phyloP scores from a whole-genome alignment of 352 stramenopile genomes.

The Globisporangium splendens region DNA sequence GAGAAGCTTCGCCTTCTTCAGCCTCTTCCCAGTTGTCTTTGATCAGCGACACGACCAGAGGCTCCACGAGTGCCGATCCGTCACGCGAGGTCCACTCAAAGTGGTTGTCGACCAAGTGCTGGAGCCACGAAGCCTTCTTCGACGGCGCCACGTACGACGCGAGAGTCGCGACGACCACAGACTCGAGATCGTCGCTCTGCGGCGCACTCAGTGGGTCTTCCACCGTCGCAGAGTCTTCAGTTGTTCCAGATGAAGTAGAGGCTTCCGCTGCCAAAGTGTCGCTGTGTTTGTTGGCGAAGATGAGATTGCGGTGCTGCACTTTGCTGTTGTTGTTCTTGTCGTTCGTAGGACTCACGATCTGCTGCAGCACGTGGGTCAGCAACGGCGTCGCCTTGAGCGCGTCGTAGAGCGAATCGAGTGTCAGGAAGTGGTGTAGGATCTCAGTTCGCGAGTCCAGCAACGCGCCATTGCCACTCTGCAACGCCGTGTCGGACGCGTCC shows the following conservation, averaged over 20 bases:
- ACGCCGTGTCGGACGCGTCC: slow-evolving; percentile 15
- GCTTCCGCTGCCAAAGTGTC: not conserved
- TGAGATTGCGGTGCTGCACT: slow-evolving; percentile 29
- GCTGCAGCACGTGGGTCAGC: slow-evolving; percentile 7
- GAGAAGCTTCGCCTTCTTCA: not conserved
- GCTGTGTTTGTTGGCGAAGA: slow-evolving; percentile 37
- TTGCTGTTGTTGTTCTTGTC: slow-evolving; percentile 11
- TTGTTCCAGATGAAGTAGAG: no score
- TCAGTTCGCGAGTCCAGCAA: slow-evolving; percentile 34
- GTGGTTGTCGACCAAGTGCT: slow-evolving; percentile 11
- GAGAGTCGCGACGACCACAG: slow-evolving; percentile 15
- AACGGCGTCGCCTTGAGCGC: slow-evolving; percentile 22
- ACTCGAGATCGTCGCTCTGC: slow-evolving; percentile 15
- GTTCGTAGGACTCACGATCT: not conserved
- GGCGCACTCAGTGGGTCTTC: slow-evolving; percentile 5
- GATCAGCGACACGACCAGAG: slow-evolving; percentile 16
- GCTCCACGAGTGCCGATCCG: slow-evolving; percentile 14
- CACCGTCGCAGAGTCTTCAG: not conserved
- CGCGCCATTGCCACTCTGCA: slow-evolving; percentile 1
- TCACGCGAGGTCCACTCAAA: slow-evolving; percentile 14
- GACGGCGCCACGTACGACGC: slow-evolving; percentile 10
- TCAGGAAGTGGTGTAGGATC: slow-evolving; percentile 36
- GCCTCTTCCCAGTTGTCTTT: slow-evolving; percentile 12
- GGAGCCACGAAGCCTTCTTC: slow-evolving; percentile 7
- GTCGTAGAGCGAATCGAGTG: slow-evolving; percentile 45